A percentile compares a stretch with the other conserved stretches of the same genome.
Conservation (phyloP, 352 stramenopile genomes). For the Globisporangium nunn region DNA sequence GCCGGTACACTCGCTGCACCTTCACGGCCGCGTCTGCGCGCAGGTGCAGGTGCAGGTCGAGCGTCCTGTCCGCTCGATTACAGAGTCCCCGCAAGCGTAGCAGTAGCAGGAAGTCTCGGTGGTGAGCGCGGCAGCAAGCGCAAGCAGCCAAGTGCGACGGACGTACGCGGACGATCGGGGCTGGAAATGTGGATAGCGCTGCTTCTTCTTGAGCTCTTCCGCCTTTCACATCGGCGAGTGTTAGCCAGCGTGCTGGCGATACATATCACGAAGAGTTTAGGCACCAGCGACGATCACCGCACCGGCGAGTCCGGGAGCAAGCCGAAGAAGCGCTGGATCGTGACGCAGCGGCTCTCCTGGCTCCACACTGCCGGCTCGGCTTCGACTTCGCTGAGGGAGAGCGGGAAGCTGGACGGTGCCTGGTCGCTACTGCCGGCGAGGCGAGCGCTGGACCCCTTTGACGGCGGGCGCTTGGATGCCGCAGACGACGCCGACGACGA, state of each 20-base stretch:
- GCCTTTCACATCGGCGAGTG: constrained; percentile 8
- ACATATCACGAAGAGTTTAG: too few species aligned
- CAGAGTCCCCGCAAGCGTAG: neutral
- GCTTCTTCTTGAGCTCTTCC: constrained; percentile 33
- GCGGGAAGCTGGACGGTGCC: constrained; percentile 12
- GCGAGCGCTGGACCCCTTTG: neutral
- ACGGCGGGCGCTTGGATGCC: neutral
- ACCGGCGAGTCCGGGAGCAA: constrained; percentile 49
- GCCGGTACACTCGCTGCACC: constrained; percentile 33
- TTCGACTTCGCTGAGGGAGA: constrained; percentile 53
- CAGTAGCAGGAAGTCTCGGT: neutral
- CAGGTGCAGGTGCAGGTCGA: constrained; percentile 15
- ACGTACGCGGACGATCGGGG: constrained; percentile 19
- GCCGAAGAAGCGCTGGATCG: constrained; percentile 51
- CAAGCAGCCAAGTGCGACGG: neutral
- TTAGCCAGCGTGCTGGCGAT: neutral
- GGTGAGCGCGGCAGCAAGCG: neutral
- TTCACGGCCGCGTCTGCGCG: constrained; percentile 14
- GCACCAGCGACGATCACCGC: neutral
- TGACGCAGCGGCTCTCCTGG: constrained; percentile 38
- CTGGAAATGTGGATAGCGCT: constrained; percentile 28
- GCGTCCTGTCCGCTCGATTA: constrained; percentile 5
- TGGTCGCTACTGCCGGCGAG: neutral
- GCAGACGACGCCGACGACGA: neutral
- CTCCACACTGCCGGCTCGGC: constrained; percentile 39